Conservation (phyloP, 2,329 filamentous ascomycete genomes). For the Clarireedia hainanense region DNA sequence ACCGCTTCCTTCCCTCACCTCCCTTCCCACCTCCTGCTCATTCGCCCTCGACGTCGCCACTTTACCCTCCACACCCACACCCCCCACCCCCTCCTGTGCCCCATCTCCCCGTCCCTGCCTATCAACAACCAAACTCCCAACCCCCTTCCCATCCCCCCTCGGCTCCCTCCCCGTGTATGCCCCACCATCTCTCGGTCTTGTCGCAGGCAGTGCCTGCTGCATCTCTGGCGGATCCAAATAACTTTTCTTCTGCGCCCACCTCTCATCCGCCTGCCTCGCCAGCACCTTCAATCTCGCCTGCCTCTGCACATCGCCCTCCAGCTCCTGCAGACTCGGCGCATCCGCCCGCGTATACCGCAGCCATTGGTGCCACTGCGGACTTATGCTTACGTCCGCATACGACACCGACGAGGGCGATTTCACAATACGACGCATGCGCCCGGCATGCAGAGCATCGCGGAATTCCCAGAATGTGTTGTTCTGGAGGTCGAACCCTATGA, state of each 20-base stretch:
- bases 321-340: conserved; percentile 50
- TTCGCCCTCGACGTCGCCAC: conserved; percentile 25
- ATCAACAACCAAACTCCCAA: neutral
- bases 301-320: conserved; percentile 44
- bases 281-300: conserved; percentile 46
- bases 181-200: neutral
- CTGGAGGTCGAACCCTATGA: conserved; percentile 51
- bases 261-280: conserved; percentile 53
- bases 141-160: neutral
- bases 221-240: conserved; percentile 34
- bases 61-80: neutral
- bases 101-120: neutral
- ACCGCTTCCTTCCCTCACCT: neutral
- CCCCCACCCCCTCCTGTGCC: neutral
- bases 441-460: conserved; percentile 35
- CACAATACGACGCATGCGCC: conserved; percentile 54
- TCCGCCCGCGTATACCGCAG: conserved; percentile 50
- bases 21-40: conserved; percentile 10
- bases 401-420: conserved; percentile 48
- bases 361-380: conserved; percentile 63
- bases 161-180: neutral
- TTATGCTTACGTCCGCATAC: conserved; percentile 46
- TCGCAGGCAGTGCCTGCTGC: neutral
- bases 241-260: conserved; percentile 54
- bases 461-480: conserved; percentile 67